Evolutionary conservation across 352 stramenopile genomes (phyloP), one percentile per base, ranked within the genome.

Genomic region (Elongisporangium anandrum): DNA sequence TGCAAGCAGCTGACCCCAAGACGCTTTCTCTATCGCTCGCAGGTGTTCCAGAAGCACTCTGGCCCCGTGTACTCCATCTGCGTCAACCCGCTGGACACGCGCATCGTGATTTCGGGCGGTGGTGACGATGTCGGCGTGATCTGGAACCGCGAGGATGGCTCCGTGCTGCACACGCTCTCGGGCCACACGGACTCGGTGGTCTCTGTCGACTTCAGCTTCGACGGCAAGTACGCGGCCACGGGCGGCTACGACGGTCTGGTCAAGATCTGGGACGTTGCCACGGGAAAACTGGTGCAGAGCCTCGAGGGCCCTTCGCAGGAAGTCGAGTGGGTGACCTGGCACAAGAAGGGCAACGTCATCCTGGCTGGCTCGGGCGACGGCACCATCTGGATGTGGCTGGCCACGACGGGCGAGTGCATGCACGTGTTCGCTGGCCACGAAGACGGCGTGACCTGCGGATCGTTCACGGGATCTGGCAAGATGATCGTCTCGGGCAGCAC

Each of bases 381-480:
- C 19, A 97, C 90, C 0, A 71, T 92, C n/a, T 97, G 90, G 90
- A 94, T 97, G 85, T 97, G 90, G 90, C 76, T 98, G 23, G 85
- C 95, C 20, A 93, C 89, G 13, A 97, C 93, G n/a, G 94, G 95
- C 52, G 86, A 97, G 60, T 99, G 96, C 85, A 96, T 99, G 77
- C 80, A 98, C 68, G 97, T 99, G 21, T 99, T 99, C 81, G 95
- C 97, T 15, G 97, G 97, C 50, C 97, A 99, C 66, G 95, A 99
- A 69, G 91, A 95, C 21, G 82, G 85, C 19, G 93, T 99, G 17
- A 98, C 91, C 4, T 97, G 92, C 57, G 96, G 95, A 9, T 80
- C 77, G 10, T 99, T 99, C 70, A 98, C 93, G 4, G 81, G 86
- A 47, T 97, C 97, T 57, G 97, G 97, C 64, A 98, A 98, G 83